Conservation (phyloP, 1,139 yeast species). For the Sugiyamaella novakii region DNA sequence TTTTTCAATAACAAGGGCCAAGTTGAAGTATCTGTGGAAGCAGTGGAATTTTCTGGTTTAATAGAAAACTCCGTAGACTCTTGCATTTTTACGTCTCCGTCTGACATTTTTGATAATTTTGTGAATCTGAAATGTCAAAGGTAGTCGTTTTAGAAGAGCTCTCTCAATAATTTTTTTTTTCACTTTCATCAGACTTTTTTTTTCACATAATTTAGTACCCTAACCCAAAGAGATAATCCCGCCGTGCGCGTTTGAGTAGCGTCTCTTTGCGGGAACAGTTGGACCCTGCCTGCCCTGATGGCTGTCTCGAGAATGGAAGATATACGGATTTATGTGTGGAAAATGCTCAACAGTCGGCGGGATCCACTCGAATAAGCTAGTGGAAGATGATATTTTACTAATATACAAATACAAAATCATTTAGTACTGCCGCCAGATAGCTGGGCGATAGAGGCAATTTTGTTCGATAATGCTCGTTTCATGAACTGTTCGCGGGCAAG, state of each 20-base stretch:
- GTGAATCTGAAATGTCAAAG: neutral
- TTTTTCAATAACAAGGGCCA: constrained; percentile 96
- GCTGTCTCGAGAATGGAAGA: too few relatives aligned
- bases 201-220: constrained; percentile 1
- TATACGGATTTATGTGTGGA: too few relatives aligned
- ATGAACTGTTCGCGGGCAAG: constrained; percentile 76
- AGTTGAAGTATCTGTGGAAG: constrained; percentile 82
- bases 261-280: neutral
- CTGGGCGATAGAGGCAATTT: constrained; percentile 27
- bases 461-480: constrained; percentile 38
- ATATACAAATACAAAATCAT: too few relatives aligned
- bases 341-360: too few relatives aligned
- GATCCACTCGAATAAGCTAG: too few relatives aligned
- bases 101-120: constrained; percentile 16
- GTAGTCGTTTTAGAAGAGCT: neutral
- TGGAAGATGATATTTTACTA: too few relatives aligned
- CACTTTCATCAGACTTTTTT: constrained; percentile 1
- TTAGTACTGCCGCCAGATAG: constrained; percentile 15
- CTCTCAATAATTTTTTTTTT: neutral
- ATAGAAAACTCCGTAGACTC: constrained; percentile 53
- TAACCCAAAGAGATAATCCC: constrained; percentile 8
- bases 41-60: constrained; percentile 80
- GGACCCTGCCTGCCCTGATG: too few relatives aligned
- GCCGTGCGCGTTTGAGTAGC: constrained; percentile 6
- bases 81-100: constrained; percentile 35